Evolutionary conservation across 2,329 filamentous ascomycete species (phyloP).

Genomic region (Apiospora hydei): DNA sequence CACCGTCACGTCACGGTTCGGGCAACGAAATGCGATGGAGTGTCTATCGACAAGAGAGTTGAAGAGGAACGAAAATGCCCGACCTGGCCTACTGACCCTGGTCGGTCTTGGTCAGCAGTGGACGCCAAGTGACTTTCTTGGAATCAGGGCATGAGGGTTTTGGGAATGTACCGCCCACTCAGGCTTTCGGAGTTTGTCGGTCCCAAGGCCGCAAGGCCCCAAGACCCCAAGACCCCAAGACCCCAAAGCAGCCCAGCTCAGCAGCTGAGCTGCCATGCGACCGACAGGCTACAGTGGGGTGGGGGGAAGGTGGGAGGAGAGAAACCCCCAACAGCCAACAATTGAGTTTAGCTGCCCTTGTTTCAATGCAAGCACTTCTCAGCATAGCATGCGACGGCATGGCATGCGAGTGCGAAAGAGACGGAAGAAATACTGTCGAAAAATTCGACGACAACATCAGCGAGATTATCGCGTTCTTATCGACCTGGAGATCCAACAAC

Average conservation of each 20-base stretch:
- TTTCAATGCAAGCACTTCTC: background rate
- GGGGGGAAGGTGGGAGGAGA: conserved; percentile 11
- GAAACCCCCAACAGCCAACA: conserved; percentile 29
- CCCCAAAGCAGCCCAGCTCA: background rate
- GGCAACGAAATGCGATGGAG: background rate
- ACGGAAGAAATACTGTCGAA: background rate
- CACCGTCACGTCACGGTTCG: background rate
- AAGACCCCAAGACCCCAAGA: background rate
- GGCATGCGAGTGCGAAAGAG: background rate
- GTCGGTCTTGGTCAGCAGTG: conserved; percentile 4
- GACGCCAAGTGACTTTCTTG: background rate
- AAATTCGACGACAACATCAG: conserved; percentile 3
- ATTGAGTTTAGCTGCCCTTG: conserved; percentile 26
- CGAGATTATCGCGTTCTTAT: conserved; percentile 5
- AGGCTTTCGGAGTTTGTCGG: conserved; percentile 7
- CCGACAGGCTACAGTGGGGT: background rate
- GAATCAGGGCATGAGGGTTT: background rate
- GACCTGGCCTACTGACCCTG: background rate
- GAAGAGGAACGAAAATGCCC: background rate
- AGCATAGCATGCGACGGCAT: background rate
- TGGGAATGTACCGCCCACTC: background rate
- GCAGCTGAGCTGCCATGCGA: conserved; percentile 7
- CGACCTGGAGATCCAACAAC: background rate
- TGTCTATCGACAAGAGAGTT: background rate
- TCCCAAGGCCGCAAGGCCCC: background rate